Percentiles rank a stretch among this genome's conserved stretches.
These are phyloP conservation scores for Rachicladosporium sp. DNA, from an alignment of 2,329 filamentous ascomycete species.

Conservation along the genomic window DNA sequence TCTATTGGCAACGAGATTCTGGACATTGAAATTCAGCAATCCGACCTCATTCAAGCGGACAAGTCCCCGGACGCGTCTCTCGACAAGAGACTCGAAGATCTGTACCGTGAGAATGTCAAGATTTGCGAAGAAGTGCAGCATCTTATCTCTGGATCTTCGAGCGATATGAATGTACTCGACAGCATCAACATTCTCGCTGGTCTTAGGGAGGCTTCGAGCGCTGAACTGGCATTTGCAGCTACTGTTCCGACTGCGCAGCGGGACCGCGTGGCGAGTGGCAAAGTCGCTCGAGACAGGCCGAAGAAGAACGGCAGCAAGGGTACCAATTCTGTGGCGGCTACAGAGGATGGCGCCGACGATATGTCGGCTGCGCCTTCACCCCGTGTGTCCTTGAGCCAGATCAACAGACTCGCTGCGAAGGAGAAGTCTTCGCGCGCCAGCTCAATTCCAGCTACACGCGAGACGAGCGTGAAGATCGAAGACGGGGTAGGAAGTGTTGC, in stretches of 20 bases:
- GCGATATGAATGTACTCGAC: slow-evolving; percentile 29
- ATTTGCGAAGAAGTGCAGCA: slow-evolving; percentile 33
- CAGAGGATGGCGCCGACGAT: slow-evolving; percentile 18
- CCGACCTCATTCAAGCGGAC: slow-evolving; percentile 17
- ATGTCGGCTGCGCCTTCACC: slow-evolving; percentile 22
- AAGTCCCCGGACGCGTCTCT: slow-evolving; percentile 24
- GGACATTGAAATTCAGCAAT: slow-evolving; percentile 23
- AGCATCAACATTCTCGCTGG: slow-evolving; percentile 34
- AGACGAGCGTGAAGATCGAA: slow-evolving; percentile 39
- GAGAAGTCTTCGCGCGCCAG: slow-evolving; percentile 26
- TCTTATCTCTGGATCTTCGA: slow-evolving; percentile 30
- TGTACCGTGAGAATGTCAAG: slow-evolving; percentile 38
- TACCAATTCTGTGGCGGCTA: slow-evolving; percentile 12
- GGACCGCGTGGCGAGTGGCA: slow-evolving; percentile 15
- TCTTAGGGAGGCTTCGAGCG: slow-evolving; percentile 29
- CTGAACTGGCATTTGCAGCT: slow-evolving; percentile 28
- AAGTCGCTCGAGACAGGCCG: slow-evolving; percentile 13
- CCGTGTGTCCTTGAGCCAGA: slow-evolving; percentile 14
- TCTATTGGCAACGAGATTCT: slow-evolving; percentile 25
- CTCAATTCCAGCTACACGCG: slow-evolving; percentile 34
- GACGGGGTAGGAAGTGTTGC: slow-evolving; percentile 32
- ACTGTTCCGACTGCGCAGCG: slow-evolving; percentile 18
- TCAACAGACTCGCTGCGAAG: slow-evolving; percentile 21
- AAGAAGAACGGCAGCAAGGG: slow-evolving; percentile 14
- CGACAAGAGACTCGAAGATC: slow-evolving; percentile 33